phyloP scores from a whole-genome alignment of 1,284 basidiomycete species.

The Austroboletus niveus region DNA sequence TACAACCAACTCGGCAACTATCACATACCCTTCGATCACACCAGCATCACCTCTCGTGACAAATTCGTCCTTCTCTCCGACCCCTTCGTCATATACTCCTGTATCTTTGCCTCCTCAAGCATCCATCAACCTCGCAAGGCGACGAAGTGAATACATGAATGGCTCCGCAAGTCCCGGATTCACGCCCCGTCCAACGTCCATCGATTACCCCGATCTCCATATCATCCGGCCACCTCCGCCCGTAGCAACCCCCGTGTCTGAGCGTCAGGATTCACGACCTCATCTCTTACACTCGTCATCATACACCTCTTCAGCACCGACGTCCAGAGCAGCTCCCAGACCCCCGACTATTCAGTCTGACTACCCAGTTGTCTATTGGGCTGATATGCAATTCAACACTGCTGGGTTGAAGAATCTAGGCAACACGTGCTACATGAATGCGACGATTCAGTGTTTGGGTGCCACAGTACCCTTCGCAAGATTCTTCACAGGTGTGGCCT shows the following conservation, averaged over 20 bases:
- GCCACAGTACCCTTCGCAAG: slow-evolving; percentile 88
- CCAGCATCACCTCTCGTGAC: slow-evolving; percentile 33
- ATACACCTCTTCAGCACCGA: slow-evolving; percentile 26
- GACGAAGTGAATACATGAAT: slow-evolving; percentile 78
- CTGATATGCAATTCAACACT: slow-evolving; percentile 73
- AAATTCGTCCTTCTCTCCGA: slow-evolving; percentile 35
- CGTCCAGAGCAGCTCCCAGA: slow-evolving; percentile 31
- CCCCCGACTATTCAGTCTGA: slow-evolving; percentile 66
- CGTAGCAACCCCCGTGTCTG: slow-evolving; percentile 63
- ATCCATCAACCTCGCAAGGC: slow-evolving; percentile 72
- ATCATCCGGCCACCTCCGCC: slow-evolving; percentile 76
- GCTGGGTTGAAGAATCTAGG: slow-evolving; percentile 95
- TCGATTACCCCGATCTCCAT: slow-evolving; percentile 81
- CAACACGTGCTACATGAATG: slow-evolving; percentile 99
- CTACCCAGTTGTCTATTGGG: slow-evolving; percentile 80
- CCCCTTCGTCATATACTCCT: slow-evolving; percentile 30
- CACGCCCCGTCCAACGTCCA: slow-evolving; percentile 44
- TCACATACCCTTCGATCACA: slow-evolving; percentile 46
- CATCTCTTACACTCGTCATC: slow-evolving; percentile 35
- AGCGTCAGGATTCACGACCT: slow-evolving; percentile 69
- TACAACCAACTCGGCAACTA: slow-evolving; percentile 28
- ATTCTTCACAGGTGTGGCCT: slow-evolving; percentile 75
- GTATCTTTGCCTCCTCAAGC: slow-evolving; percentile 73
- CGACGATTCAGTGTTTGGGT: slow-evolving; percentile 93
- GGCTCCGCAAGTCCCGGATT: slow-evolving; percentile 65